phyloP scores from a whole-genome alignment of 257 asterid genomes.

The Thymus quinquecostatus region DNA sequence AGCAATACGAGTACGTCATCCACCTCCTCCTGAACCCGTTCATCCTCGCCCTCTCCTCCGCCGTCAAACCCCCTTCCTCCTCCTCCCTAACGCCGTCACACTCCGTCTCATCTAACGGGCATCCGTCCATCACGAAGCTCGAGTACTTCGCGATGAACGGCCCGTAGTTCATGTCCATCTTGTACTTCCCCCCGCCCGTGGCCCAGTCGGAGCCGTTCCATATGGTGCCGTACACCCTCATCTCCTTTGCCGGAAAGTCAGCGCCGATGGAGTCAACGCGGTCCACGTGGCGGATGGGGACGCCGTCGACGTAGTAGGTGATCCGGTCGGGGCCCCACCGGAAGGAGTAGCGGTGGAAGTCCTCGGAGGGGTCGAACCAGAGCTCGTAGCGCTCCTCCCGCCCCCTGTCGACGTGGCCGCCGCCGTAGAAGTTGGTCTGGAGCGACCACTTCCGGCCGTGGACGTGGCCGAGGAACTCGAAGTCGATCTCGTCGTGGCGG shows the following conservation, averaged over 20 bases:
- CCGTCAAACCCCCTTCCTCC: neutral
- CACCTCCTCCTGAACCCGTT: slow-evolving; percentile 31
- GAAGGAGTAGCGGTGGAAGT: slow-evolving; percentile 46
- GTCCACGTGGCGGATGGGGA: slow-evolving; percentile 46
- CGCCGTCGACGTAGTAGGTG: slow-evolving; percentile 42
- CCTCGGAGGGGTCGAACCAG: slow-evolving; percentile 46
- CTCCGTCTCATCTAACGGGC: slow-evolving; percentile 24
- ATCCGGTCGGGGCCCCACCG: slow-evolving; percentile 38
- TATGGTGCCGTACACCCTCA: slow-evolving; percentile 49
- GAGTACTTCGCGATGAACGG: slow-evolving; percentile 45
- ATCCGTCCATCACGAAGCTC: slow-evolving; percentile 39
- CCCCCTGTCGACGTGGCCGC: slow-evolving; percentile 41
- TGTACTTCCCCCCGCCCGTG: slow-evolving; percentile 39
- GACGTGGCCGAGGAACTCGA: slow-evolving; percentile 50
- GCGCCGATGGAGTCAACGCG: slow-evolving; percentile 31
- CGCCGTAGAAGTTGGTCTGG: slow-evolving; percentile 50
- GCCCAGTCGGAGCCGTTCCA: slow-evolving; percentile 64
- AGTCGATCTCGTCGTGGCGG: slow-evolving; percentile 47
- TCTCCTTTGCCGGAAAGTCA: slow-evolving; percentile 50
- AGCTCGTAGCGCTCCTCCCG: slow-evolving; percentile 47
- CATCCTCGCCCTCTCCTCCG: slow-evolving; percentile 36
- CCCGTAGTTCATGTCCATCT: slow-evolving; percentile 39
- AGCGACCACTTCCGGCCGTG: slow-evolving; percentile 37
- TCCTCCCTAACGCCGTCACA: neutral
- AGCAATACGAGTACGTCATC: slow-evolving; percentile 48